Percentiles rank a stretch among this genome's conserved stretches.
Evolutionary conservation across 768 basidiomycete genomes (phyloP).

Genomic region (Pleurotus ostreatus): DNA sequence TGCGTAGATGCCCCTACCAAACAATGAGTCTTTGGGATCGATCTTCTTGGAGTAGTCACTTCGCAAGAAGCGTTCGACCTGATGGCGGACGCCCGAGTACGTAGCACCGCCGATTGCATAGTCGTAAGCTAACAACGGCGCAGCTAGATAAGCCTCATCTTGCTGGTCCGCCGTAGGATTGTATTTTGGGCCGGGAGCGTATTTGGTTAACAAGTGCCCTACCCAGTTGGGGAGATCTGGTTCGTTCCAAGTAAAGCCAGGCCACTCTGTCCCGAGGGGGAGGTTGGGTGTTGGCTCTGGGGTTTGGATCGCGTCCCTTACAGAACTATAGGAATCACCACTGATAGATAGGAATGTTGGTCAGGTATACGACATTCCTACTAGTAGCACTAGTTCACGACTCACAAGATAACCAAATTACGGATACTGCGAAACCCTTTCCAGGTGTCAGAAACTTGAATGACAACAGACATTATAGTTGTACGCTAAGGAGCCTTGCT

Average conservation of each 20-base stretch:
- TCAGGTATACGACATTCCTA: too few relatives aligned
- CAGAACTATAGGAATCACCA: conserved; percentile 58
- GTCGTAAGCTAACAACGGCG: conserved; percentile 48
- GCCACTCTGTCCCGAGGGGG: conserved; percentile 48
- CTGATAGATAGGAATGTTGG: conserved; percentile 25
- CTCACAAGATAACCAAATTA: not conserved
- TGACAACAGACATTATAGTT: not conserved
- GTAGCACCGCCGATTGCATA: conserved; percentile 54
- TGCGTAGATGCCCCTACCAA: conserved; percentile 40
- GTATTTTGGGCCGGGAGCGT: conserved; percentile 32
- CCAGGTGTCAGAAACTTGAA: not conserved
- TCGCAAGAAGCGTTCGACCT: conserved; percentile 33
- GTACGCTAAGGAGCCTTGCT: too few relatives aligned
- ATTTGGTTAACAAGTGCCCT: conserved; percentile 47
- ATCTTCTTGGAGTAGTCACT: conserved; percentile 25
- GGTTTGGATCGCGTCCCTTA: conserved; percentile 22
- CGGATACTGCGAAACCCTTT: not conserved
- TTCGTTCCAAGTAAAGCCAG: conserved; percentile 47
- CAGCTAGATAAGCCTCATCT: conserved; percentile 23
- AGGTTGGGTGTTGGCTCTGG: conserved; percentile 32
- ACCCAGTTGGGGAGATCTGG: conserved; percentile 55
- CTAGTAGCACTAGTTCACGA: too few relatives aligned
- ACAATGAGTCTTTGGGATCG: conserved; percentile 33
- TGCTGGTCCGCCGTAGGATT: conserved; percentile 23
- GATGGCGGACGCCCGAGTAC: conserved; percentile 34